These are phyloP conservation scores for Sporothrix variecibatus DNA, from an alignment of 2,329 filamentous ascomycete species.

Conservation along the genomic window DNA sequence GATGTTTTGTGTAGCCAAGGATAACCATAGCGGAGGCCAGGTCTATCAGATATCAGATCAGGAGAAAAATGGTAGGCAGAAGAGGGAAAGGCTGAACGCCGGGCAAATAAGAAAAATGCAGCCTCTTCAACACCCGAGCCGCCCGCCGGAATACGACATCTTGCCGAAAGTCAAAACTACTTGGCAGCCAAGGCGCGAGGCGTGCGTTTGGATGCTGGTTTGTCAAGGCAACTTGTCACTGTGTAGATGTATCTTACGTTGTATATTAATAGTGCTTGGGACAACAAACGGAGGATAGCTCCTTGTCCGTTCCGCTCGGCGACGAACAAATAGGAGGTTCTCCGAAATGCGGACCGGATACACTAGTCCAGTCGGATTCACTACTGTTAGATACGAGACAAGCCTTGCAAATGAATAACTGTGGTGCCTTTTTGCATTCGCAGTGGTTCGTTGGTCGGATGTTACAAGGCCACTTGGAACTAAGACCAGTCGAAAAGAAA, in stretches of 20 bases:
- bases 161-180: slow-evolving; percentile 9
- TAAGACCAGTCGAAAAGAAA: not conserved
- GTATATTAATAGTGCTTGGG: not conserved
- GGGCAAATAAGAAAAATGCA: not conserved
- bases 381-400: not conserved
- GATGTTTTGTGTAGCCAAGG: not conserved
- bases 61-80: not conserved
- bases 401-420: not conserved
- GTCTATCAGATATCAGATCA: slow-evolving; percentile 19
- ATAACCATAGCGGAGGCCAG: not conserved
- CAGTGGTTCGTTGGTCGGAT: not conserved
- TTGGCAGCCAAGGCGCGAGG: not conserved
- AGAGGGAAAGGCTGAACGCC: not conserved
- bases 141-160: slow-evolving; percentile 18
- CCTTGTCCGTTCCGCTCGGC: not conserved
- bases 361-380: too few species aligned
- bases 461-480: not conserved
- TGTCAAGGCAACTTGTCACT: too few species aligned
- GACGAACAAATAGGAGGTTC: not conserved
- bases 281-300: not conserved
- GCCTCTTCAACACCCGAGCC: slow-evolving; percentile 15
- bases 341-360: not conserved
- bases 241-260: not conserved
- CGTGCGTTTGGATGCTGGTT: not conserved
- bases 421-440: not conserved